Evolutionary conservation across 305 asterid species (phyloP).

Genomic region (Rubia occidens): DNA sequence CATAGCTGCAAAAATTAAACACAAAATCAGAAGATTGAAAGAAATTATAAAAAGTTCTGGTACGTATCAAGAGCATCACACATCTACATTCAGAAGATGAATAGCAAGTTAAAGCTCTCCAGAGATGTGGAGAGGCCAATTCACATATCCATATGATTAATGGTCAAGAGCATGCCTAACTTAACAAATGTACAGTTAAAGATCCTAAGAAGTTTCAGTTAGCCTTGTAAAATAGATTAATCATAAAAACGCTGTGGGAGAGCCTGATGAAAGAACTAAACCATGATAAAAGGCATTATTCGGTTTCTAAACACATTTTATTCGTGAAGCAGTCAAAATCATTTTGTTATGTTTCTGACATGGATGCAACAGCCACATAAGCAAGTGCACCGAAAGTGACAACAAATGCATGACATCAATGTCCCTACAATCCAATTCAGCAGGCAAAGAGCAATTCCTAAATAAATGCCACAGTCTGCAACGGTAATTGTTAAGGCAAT

Average conservation of each 20-base stretch:
- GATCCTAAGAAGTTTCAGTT: neutral
- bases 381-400: neutral
- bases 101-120: neutral
- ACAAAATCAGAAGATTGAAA: neutral
- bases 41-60: neutral
- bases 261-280: neutral
- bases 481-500: neutral
- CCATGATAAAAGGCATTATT: neutral
- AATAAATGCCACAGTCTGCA: neutral
- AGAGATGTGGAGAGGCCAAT: neutral
- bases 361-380: neutral
- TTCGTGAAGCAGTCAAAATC: neutral
- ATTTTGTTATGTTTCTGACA: neutral
- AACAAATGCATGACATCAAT: neutral
- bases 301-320: neutral
- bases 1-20: slow-evolving; percentile 57
- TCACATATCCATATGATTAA: neutral
- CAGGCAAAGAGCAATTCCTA: slow-evolving; percentile 4
- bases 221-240: neutral
- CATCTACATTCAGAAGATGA: slow-evolving; percentile 3
- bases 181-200: neutral
- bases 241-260: neutral
- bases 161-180: slow-evolving; percentile 5
- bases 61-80: slow-evolving; percentile 1
- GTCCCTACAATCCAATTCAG: neutral